Percentiles rank a stretch among this genome's conserved stretches.
These are phyloP conservation scores for Rubus parviflorus DNA, from an alignment of 306 rosid species.

Conservation along the genomic window DNA sequence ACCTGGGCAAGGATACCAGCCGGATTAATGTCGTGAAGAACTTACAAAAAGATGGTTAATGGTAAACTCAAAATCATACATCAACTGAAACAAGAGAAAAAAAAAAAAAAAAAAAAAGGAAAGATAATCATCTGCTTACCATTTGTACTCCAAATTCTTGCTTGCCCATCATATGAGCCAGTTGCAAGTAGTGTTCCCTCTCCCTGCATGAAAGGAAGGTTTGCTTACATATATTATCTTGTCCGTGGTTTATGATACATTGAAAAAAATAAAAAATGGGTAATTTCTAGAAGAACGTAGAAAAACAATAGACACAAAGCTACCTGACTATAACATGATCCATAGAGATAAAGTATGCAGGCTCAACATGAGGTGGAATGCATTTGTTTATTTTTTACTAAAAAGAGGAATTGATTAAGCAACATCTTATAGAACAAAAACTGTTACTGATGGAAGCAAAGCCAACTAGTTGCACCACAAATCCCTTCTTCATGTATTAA, in stretches of 20 bases:
- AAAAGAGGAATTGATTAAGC: neutral
- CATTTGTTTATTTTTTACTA: no score
- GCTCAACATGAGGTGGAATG: neutral
- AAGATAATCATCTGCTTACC: constrained; percentile 42
- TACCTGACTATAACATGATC: neutral
- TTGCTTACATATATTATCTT: neutral
- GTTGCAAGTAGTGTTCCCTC: constrained; percentile 95
- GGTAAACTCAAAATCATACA: neutral
- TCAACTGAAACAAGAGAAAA: neutral
- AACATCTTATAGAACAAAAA: neutral
- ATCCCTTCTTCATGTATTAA: neutral
- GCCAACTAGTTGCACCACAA: neutral
- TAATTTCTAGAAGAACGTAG: neutral
- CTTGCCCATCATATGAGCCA: constrained; percentile 96
- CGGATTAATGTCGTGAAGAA: constrained; percentile 9
- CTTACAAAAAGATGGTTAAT: neutral
- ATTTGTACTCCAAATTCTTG: constrained; percentile 83
- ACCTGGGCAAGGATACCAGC: constrained; percentile 51
- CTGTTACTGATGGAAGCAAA: neutral
- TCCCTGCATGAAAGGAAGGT: constrained; percentile 41
- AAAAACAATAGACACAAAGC: constrained; percentile 6
- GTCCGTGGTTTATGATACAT: neutral
- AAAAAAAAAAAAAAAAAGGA: neutral
- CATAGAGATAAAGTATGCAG: neutral
- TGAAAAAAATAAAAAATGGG: neutral